Conservation (phyloP, 257 asterid species). For the Nicotiana sylvestris region DNA sequence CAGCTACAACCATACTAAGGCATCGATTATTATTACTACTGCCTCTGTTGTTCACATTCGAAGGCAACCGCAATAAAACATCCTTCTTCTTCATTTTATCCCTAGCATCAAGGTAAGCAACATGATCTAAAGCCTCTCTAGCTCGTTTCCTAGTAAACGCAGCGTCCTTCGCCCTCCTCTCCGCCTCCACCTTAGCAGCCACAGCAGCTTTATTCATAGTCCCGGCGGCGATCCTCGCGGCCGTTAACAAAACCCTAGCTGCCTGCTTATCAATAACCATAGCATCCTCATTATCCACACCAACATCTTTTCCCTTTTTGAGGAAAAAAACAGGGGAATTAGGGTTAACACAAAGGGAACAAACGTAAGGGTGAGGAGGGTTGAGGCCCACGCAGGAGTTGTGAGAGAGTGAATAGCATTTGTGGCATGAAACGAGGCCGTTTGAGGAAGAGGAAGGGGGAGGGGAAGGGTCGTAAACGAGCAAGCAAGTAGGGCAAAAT, state of each 20-base stretch:
- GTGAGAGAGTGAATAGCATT: slow-evolving; percentile 71
- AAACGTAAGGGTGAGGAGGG: slow-evolving; percentile 49
- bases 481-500: slow-evolving; percentile 84
- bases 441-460: slow-evolving; percentile 39
- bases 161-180: slow-evolving; percentile 73
- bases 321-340: slow-evolving; percentile 35
- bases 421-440: slow-evolving; percentile 49
- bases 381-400: slow-evolving; percentile 45
- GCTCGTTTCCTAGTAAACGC: slow-evolving; percentile 73
- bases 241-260: slow-evolving; percentile 62
- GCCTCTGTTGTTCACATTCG: slow-evolving; percentile 1
- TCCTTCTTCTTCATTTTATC: slow-evolving; percentile 51
- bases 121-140: slow-evolving; percentile 61
- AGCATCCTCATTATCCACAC: slow-evolving; percentile 25
- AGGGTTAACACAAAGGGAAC: slow-evolving; percentile 67
- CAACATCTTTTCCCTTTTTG: slow-evolving; percentile 28
- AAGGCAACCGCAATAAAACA: slow-evolving; percentile 1
- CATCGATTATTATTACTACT: slow-evolving; percentile 19
- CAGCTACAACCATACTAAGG: slow-evolving; percentile 16
- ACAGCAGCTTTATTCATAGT: slow-evolving; percentile 59
- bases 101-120: slow-evolving; percentile 43
- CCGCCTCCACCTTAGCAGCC: slow-evolving; percentile 59
- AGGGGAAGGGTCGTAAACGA: slow-evolving; percentile 34
- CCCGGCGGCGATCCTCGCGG: slow-evolving; percentile 56
- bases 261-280: slow-evolving; percentile 59